Evolutionary conservation across 805 yeast species (phyloP), one percentile per base, ranked within the genome.

Genomic region (Candida easanensis): DNA sequence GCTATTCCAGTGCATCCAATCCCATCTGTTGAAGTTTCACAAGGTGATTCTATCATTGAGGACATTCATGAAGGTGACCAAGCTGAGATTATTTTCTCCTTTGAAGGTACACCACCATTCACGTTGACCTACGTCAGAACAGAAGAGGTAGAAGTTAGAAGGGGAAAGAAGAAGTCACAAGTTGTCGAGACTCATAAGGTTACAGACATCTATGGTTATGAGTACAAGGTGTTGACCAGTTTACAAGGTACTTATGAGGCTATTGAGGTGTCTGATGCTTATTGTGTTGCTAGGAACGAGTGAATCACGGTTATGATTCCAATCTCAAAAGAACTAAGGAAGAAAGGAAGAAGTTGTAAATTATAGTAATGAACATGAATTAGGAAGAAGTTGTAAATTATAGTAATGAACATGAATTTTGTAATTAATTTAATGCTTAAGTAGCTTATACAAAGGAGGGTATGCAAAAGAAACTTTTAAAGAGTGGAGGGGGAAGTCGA

Each of bases 241-340:
- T 67, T 88, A 51, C 97, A 90, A 62, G 99, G 99, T 36, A 84
- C 88, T 3, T 93, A 93, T 59, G 96, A 90, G 63, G 97, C 97
- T 5, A 76, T 88, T 34, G 89, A 84, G 58, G 79, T 93, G n/a
- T 78, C 79, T 35, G 99, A 93, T 66, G 84, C 86, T 8, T 84
- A 69, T 63, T 93, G 99, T 71, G 66, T 61, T 40, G 73, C 74
- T 13, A 67, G 71, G 53, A 70, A 68, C 42, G 71, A 69, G 32
- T 50, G 38, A 49, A 5, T n/a, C 8, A 8, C n/a, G n/a, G n/a
- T n/a, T n/a, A n/a, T n/a, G n/a, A n/a, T n/a, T n/a, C n/a, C n/a
- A n/a, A n/a, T n/a, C 7, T n/a, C 7, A 17, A 17, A 25, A 20
- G 21, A 17, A 20, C 15, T 9, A 2, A 10, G 28, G 19, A 33